Percentiles rank a stretch among this genome's conserved stretches.
Evolutionary conservation across 192 early-diverging fungal genomes (phyloP).

Genomic region (Backusella parvicylindrica): DNA sequence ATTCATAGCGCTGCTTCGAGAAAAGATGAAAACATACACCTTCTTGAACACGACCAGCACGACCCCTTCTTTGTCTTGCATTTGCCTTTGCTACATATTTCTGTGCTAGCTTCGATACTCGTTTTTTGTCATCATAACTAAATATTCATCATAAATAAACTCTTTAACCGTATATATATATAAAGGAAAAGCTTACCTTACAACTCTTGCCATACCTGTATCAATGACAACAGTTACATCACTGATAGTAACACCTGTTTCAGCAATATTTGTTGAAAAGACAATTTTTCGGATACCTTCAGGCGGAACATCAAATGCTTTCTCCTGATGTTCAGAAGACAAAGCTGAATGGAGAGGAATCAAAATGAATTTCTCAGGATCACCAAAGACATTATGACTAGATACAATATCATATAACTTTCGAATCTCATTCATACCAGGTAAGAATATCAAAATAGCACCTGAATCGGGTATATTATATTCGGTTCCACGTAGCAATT

Average conservation of each 20-base stretch:
- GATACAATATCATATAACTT: conserved; percentile 51
- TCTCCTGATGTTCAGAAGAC: conserved; percentile 61
- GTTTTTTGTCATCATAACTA: conserved; percentile 55
- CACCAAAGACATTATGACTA: conserved; percentile 40
- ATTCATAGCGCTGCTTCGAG: conserved; percentile 43
- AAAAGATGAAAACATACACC: conserved; percentile 81
- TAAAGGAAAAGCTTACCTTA: conserved; percentile 45
- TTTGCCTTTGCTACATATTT: conserved; percentile 67
- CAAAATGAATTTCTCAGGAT: conserved; percentile 35
- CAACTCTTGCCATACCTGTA: conserved; percentile 69
- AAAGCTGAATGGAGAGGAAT: conserved; percentile 58
- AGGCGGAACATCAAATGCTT: conserved; percentile 59
- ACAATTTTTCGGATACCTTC: conserved; percentile 67
- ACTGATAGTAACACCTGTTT: conserved; percentile 79
- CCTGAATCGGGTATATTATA: conserved; percentile 53
- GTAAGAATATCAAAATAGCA: conserved; percentile 73
- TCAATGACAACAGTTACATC: conserved; percentile 83
- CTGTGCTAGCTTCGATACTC: conserved; percentile 59
- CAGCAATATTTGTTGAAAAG: conserved; percentile 77
- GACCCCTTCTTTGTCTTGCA: conserved; percentile 67
- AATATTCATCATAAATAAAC: neutral
- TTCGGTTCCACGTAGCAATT: conserved; percentile 25
- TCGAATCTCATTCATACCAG: conserved; percentile 69
- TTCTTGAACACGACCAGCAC: conserved; percentile 76
- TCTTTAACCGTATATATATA: neutral